phyloP scores from a whole-genome alignment of 306 rosid species.

The Fagus crenata region DNA sequence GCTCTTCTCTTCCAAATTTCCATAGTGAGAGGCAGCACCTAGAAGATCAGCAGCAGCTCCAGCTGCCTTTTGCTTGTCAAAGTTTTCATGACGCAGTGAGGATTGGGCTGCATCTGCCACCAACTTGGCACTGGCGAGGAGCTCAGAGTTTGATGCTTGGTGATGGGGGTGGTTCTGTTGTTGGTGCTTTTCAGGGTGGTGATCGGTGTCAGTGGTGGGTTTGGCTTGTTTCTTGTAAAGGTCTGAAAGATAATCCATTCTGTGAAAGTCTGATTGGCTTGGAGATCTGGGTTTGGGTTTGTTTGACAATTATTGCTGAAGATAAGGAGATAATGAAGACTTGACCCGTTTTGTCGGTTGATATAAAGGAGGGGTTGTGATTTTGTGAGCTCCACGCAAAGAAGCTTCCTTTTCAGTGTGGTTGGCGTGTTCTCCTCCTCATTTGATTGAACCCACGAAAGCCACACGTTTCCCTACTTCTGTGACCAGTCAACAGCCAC shows the following conservation, averaged over 20 bases:
- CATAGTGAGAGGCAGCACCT: slow-evolving; percentile 27
- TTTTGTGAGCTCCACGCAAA: not conserved
- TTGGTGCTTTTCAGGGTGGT: not conserved
- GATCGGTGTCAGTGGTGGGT: too few species aligned
- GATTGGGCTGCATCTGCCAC: slow-evolving; percentile 25
- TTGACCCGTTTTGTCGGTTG: not conserved
- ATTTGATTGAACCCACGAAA: too few species aligned
- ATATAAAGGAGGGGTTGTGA: not conserved
- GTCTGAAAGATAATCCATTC: not conserved
- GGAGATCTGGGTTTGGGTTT: not conserved
- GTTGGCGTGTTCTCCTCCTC: not conserved
- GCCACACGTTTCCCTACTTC: too few species aligned
- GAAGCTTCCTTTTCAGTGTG: not conserved
- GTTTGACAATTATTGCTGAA: not conserved
- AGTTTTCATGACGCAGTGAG: not conserved
- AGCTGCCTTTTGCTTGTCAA: slow-evolving; percentile 32
- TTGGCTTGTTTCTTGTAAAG: not conserved
- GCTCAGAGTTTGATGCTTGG: slow-evolving; percentile 20
- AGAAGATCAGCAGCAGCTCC: slow-evolving; percentile 31
- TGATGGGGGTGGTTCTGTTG: not conserved
- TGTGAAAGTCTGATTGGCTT: not conserved
- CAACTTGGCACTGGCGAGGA: slow-evolving; percentile 34
- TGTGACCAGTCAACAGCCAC: too few species aligned
- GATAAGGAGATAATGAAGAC: not conserved
- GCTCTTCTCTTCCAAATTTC: slow-evolving; percentile 30